These are phyloP conservation scores for Rhamnella rubrinervis DNA, from an alignment of 331 rosid species.

Conservation along the genomic window DNA sequence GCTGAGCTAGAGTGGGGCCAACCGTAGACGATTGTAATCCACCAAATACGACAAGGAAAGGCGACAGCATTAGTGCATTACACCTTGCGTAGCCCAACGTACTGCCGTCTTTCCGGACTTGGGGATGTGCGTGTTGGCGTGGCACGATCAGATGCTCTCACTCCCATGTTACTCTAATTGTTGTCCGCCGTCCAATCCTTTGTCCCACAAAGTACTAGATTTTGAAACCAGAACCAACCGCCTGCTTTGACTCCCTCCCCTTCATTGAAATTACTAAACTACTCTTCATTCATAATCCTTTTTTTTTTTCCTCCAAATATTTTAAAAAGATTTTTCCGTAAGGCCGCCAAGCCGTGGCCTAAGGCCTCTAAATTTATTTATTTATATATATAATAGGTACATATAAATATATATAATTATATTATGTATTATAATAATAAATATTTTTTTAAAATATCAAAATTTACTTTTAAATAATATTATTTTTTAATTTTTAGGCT, in stretches of 20 bases:
- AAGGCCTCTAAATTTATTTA: no score
- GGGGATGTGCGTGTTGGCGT: background rate
- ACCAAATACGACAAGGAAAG: constrained; percentile 11
- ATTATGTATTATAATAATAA: no score
- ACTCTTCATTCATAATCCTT: no score
- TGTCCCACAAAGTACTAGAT: background rate
- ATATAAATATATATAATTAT: no score
- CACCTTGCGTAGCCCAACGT: constrained; percentile 24
- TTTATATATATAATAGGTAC: no score
- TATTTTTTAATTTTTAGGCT: no score
- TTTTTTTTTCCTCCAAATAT: no score
- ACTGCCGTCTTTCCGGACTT: constrained; percentile 30
- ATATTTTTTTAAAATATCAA: no score
- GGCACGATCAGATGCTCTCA: constrained; percentile 28
- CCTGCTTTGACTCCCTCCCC: background rate
- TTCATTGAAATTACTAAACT: background rate
- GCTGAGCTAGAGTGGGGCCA: background rate
- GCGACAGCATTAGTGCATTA: constrained; percentile 20
- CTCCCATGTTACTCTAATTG: constrained; percentile 5
- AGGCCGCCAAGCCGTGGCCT: no score
- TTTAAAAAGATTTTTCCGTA: no score
- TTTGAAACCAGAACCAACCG: constrained; percentile 14
- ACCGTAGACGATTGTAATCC: background rate
- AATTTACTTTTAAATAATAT: no score
- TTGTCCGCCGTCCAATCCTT: background rate